Evolutionary conservation across 805 yeast genomes (phyloP), one percentile per base, ranked within the genome.

Genomic region (Zygoascus tannicola): DNA sequence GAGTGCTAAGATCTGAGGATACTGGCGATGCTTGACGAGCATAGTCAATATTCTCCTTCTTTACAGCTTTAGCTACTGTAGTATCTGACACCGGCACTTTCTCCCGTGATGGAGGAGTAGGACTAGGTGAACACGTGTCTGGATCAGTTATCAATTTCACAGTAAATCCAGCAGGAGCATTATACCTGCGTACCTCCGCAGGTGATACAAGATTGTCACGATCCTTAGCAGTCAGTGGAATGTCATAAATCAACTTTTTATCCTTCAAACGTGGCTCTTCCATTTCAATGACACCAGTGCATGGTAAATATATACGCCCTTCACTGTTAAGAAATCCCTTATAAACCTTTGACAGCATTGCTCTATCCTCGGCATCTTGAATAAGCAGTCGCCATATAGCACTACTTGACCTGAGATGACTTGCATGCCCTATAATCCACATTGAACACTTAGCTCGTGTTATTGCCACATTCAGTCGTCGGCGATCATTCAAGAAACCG

Each of bases 391-490:
- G 65, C 98, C 98, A 92, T 0, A 86, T 37, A 14, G 40, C 32
- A 20, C 40, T 37, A 20, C 32, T 37, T 3, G 16, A 19, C 7
- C 30, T 7, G 20, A 37, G 21, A 26, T 37, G 32, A 12, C 15
- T 10, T 3, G 32, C 40, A 37, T 37, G 80, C 18, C 98, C 98
- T 14, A 94, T 62, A 45, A 92, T 80, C 97, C 97, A 92, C 50
- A 92, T 67, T 0, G 97, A 83, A 1, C 94, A 74, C 53, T 81
- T 76, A 0, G 97, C 97, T 67, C 99, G 83, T 1, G 97, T 90
- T 32, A 92, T 66, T 0, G 96, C 97, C 43, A 92, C 98, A 62
- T 92, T 92, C 95, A 92, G 85, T 68, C 98, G 84, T 50, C 98
- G 74, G 32, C 80, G 73, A 64, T 92, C 99, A 38, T 82, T 80